Conservation (phyloP, 768 basidiomycete species). For the Dendrothele bispora region DNA sequence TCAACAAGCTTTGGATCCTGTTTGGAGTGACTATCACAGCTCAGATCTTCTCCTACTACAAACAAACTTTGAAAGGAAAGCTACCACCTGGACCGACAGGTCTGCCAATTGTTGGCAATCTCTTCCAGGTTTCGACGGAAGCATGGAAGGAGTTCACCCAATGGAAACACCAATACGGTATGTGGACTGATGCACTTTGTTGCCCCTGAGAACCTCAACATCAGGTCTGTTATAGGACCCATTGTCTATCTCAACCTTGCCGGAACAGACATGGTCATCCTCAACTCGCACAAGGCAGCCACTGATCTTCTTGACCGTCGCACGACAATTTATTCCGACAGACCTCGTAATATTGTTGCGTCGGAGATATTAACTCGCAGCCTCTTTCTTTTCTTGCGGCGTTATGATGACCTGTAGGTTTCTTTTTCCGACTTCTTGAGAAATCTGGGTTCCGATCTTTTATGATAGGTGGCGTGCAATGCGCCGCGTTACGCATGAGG, state of each 20-base stretch:
- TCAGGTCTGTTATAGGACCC: too few relatives aligned
- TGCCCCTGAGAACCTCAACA: not conserved
- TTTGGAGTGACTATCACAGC: too few relatives aligned
- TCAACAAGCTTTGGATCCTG: too few relatives aligned
- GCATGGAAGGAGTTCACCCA: constrained; percentile 12
- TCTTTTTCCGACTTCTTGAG: not conserved
- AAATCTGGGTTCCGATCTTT: not conserved
- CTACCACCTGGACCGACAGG: too few relatives aligned
- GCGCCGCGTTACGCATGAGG: constrained; percentile 32
- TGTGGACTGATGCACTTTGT: constrained; percentile 7
- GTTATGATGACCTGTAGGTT: constrained; percentile 16
- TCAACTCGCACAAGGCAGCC: constrained; percentile 26
- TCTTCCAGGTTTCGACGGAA: constrained; percentile 14
- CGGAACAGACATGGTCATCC: constrained; percentile 16
- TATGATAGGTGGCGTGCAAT: constrained; percentile 29
- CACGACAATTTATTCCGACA: constrained; percentile 15
- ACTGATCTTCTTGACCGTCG: constrained; percentile 31
- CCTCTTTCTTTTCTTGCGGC: constrained; percentile 10
- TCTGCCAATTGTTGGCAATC: constrained; percentile 20
- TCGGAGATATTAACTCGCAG: not conserved
- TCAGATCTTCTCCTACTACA: too few relatives aligned
- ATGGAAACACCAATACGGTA: constrained; percentile 18
- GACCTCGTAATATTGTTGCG: constrained; percentile 9
- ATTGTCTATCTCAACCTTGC: constrained; percentile 2
- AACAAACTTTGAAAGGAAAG: too few relatives aligned